Conservation (phyloP, 2,329 filamentous ascomycete genomes). For the Mycogone perniciosa region DNA sequence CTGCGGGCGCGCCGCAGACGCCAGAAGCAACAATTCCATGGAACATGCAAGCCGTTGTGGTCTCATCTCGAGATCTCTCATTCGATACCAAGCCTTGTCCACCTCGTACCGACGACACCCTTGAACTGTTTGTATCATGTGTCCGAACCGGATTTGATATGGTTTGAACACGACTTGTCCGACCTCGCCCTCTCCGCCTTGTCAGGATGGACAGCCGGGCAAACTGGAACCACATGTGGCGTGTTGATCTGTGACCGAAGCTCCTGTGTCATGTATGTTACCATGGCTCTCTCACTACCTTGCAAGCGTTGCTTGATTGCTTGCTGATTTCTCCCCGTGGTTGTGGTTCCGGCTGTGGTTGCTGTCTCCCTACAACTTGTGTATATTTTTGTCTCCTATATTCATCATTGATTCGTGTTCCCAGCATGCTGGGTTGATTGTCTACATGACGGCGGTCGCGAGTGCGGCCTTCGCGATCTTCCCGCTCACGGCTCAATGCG, state of each 20-base stretch:
- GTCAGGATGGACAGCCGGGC: neutral
- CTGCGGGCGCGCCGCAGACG: slow-evolving; percentile 4
- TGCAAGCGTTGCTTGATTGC: neutral
- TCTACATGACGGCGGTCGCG: neutral
- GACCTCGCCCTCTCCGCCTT: neutral
- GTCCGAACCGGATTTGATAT: neutral
- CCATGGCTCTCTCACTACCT: neutral
- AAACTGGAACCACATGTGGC: slow-evolving; percentile 3
- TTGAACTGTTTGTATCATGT: slow-evolving; percentile 1
- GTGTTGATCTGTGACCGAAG: neutral
- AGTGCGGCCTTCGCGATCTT: slow-evolving; percentile 9
- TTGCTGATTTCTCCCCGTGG: neutral
- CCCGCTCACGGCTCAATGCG: slow-evolving; percentile 13
- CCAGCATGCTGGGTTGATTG: neutral
- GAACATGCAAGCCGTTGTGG: neutral
- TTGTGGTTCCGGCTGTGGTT: slow-evolving; percentile 2
- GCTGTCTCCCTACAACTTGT: slow-evolving; percentile 2
- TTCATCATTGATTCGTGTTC: neutral
- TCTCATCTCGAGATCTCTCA: neutral
- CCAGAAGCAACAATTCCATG: slow-evolving; percentile 1
- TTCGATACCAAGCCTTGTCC: neutral
- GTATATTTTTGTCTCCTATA: neutral
- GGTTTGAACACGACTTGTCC: neutral
- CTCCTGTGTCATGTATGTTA: neutral
- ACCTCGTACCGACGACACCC: neutral